These are phyloP conservation scores for Clonostachys rhizophaga DNA, from an alignment of 2,329 filamentous ascomycete species.

Conservation along the genomic window DNA sequence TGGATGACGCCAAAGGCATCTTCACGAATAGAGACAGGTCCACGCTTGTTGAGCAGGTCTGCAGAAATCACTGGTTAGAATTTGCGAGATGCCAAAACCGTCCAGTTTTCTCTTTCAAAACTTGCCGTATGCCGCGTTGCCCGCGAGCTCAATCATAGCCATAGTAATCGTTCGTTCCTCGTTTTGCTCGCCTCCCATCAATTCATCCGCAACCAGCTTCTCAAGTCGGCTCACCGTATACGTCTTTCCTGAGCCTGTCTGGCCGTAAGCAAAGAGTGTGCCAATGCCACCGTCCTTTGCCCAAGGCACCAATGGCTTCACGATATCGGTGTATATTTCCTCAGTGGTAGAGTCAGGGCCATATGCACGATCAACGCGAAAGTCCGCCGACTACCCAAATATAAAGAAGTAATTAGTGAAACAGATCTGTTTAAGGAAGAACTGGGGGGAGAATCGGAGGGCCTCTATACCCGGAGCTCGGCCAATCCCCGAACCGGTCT, in stretches of 20 bases:
- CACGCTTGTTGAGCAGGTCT: slow-evolving; percentile 36
- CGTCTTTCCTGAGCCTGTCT: slow-evolving; percentile 44
- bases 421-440: not conserved
- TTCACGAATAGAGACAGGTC: slow-evolving; percentile 35
- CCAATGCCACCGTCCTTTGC: slow-evolving; percentile 39
- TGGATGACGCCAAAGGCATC: slow-evolving; percentile 38
- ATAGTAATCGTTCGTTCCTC: slow-evolving; percentile 20
- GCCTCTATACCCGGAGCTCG: too few species aligned
- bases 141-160: slow-evolving; percentile 31
- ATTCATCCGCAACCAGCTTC: slow-evolving; percentile 26
- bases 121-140: slow-evolving; percentile 23
- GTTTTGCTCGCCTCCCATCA: slow-evolving; percentile 17
- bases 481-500: not conserved
- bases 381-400: slow-evolving; percentile 21
- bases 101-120: not conserved
- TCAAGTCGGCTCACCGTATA: slow-evolving; percentile 35
- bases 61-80: not conserved
- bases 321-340: slow-evolving; percentile 31
- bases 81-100: not conserved
- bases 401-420: not conserved
- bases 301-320: slow-evolving; percentile 35
- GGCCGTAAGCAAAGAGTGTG: slow-evolving; percentile 44
- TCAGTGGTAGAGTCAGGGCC: slow-evolving; percentile 24
- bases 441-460: not conserved
- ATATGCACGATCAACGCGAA: slow-evolving; percentile 27